phyloP scores from a whole-genome alignment of 352 stramenopile genomes.

The Phytophthora agathidicida region DNA sequence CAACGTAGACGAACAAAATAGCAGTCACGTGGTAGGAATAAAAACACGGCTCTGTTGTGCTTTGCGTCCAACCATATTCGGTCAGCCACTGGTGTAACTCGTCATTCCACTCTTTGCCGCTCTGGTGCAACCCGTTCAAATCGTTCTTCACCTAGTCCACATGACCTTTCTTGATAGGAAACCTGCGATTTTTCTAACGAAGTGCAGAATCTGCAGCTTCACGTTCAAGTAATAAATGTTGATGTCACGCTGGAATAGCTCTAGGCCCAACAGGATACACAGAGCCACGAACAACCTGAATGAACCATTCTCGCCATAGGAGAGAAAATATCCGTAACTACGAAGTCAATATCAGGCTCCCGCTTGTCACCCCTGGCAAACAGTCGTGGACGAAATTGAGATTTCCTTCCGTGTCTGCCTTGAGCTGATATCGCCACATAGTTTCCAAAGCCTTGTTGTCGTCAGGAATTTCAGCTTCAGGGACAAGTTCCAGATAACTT shows the following conservation, averaged over 20 bases:
- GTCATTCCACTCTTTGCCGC: slow-evolving; percentile 4
- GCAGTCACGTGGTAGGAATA: slow-evolving; percentile 4
- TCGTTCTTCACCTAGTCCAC: slow-evolving; percentile 1
- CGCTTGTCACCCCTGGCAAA: slow-evolving; percentile 9
- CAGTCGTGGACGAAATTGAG: slow-evolving; percentile 1
- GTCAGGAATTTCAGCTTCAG: not conserved
- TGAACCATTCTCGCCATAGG: slow-evolving; percentile 5
- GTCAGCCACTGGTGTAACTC: slow-evolving; percentile 3
- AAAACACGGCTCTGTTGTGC: slow-evolving; percentile 4
- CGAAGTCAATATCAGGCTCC: not conserved
- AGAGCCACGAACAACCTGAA: slow-evolving; percentile 6
- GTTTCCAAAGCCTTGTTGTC: not conserved
- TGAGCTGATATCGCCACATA: slow-evolving; percentile 8
- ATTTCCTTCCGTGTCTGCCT: slow-evolving; percentile 9
- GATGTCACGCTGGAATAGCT: slow-evolving; percentile 9
- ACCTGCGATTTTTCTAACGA: not conserved
- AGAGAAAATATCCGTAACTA: not conserved
- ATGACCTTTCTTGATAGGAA: not conserved
- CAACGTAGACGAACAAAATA: slow-evolving; percentile 7
- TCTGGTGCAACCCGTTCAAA: slow-evolving; percentile 9
- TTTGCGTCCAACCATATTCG: not conserved
- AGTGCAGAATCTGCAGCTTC: not conserved
- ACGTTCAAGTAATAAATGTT: slow-evolving; percentile 17
- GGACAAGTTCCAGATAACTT: not conserved
- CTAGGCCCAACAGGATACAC: not conserved